Evolutionary conservation across 768 basidiomycete species (phyloP), one percentile per base, ranked within the genome.

Genomic region (Mycena olivaceomarginata): DNA sequence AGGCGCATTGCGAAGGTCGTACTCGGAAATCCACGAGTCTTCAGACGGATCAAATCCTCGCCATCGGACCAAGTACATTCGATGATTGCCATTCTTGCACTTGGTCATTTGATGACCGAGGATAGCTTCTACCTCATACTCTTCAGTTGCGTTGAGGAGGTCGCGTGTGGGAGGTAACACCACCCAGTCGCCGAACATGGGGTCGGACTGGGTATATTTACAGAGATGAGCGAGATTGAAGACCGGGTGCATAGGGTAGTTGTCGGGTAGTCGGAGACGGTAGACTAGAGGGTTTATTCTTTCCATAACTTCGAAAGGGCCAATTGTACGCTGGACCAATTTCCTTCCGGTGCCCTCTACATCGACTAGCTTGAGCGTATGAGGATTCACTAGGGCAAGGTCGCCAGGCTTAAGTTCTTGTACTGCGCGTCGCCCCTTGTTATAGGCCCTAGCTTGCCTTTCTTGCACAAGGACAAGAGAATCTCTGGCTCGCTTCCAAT

Each of bases 181-280:
- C 2, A 65, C 43, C 0, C 81, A 62, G 16, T 79, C 70, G 0
- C 82, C 81, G 39, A 81, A 80, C 13, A 75, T 56, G 0, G 71
- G 46, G 2, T 76, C 77, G 0, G 77, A 81, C 10, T 72, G 60
- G 1, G 16, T 31, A 68, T 85, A 84, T 37, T 76, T 79, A 7
- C 76, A 65, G 0, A 85, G 68, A 46, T 84, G 84, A 0, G 62
- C n/a, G 1, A 83, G 25, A 51, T 84, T 83, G 45, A 85, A 72
- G 0, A 84, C 75, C 0, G 81, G 80, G 22, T 81, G 81, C 79
- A 82, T 82, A 0, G 82, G 82, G 59, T 82, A 85, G 6, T 76
- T 72, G 66, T 80, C 79, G 2, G 81, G 80, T 1, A 85, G 79
- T 0, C 78, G 76, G 1, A 85, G 57, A 5, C 80, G 75, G 57